These are phyloP conservation scores for Globisporangium orthogonon DNA, from an alignment of 352 stramenopile genomes.

Conservation along the genomic window DNA sequence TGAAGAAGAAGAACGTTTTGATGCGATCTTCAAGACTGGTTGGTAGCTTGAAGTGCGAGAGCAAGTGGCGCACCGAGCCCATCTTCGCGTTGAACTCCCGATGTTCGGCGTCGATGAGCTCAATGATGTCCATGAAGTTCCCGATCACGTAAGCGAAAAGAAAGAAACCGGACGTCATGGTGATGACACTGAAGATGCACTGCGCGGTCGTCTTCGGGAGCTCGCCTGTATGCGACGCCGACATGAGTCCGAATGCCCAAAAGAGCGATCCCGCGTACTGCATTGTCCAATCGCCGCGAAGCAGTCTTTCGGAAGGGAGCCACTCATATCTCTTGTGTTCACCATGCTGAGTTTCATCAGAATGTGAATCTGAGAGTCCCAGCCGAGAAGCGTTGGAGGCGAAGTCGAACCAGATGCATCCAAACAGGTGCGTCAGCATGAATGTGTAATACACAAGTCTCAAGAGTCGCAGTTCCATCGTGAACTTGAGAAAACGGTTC, in stretches of 20 bases:
- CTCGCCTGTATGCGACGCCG: slow-evolving; percentile 40
- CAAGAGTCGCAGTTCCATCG: slow-evolving; percentile 51
- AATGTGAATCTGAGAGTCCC: too few relatives aligned
- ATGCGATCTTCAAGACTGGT: slow-evolving; percentile 33
- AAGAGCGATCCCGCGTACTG: slow-evolving; percentile 64
- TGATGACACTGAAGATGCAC: slow-evolving; percentile 46
- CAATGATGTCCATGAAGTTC: slow-evolving; percentile 62
- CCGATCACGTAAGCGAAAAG: slow-evolving; percentile 70
- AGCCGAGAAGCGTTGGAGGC: slow-evolving; percentile 21
- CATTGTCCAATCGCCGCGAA: slow-evolving; percentile 7
- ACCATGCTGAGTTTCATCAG: too few relatives aligned
- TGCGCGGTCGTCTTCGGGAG: slow-evolving; percentile 42
- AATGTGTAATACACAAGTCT: slow-evolving; percentile 78
- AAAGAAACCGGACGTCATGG: slow-evolving; percentile 63
- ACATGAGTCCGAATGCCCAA: slow-evolving; percentile 69
- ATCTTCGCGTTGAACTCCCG: slow-evolving; percentile 54
- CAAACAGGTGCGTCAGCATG: slow-evolving; percentile 46
- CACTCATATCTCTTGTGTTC: slow-evolving; percentile 12
- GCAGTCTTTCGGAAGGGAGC: slow-evolving; percentile 17
- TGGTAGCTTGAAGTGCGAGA: slow-evolving; percentile 50
- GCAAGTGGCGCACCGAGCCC: slow-evolving; percentile 41
- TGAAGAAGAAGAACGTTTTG: slow-evolving; percentile 71
- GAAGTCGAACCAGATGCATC: slow-evolving; percentile 65
- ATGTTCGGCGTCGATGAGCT: slow-evolving; percentile 65
- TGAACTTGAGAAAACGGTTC: slow-evolving; percentile 59